Percentiles rank a stretch among this genome's conserved stretches.
Evolutionary conservation across 176 grass and related monocot genomes (phyloP).

Genomic region (Cocos nucifera): DNA sequence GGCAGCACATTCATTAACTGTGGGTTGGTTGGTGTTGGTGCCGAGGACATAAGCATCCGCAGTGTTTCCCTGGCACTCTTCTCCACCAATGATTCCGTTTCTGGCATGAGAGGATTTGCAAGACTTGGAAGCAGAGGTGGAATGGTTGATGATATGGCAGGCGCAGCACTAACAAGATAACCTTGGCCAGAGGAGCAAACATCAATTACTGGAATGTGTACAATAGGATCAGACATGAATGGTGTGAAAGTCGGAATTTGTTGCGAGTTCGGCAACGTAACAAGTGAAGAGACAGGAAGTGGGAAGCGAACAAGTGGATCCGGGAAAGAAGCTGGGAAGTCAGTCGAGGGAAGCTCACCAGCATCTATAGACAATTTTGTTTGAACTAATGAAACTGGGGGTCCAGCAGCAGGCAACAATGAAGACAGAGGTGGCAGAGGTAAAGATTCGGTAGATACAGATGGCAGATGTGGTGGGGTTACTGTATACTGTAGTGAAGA

Average conservation of each 20-base stretch:
- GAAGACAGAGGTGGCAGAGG: constrained; percentile 38
- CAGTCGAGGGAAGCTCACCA: constrained; percentile 32
- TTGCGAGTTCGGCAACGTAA: constrained; percentile 42
- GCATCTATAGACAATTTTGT: constrained; percentile 37
- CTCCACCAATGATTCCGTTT: constrained; percentile 58
- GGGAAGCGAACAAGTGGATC: constrained; percentile 55
- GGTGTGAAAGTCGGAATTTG: constrained; percentile 73
- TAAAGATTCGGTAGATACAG: constrained; percentile 30
- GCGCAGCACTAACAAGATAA: constrained; percentile 77
- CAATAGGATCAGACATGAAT: constrained; percentile 93
- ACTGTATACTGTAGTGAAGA: constrained; percentile 53
- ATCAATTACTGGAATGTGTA: constrained; percentile 86
- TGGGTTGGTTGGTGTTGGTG: constrained; percentile 30
- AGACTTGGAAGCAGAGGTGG: constrained; percentile 45
- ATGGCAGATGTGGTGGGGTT: constrained; percentile 26
- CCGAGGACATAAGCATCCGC: constrained; percentile 66
- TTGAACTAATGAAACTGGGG: constrained; percentile 28
- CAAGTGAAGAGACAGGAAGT: constrained; percentile 52
- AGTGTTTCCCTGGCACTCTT: constrained; percentile 90
- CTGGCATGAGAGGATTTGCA: constrained; percentile 51
- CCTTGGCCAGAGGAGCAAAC: constrained; percentile 76
- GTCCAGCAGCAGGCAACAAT: constrained; percentile 31
- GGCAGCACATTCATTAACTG: constrained; percentile 48
- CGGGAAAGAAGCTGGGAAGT: constrained; percentile 36
- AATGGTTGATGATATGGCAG: constrained; percentile 55